Evolutionary conservation across 257 asterid species (phyloP), one percentile per base, ranked within the genome.

Genomic region (Solanum chilense): DNA sequence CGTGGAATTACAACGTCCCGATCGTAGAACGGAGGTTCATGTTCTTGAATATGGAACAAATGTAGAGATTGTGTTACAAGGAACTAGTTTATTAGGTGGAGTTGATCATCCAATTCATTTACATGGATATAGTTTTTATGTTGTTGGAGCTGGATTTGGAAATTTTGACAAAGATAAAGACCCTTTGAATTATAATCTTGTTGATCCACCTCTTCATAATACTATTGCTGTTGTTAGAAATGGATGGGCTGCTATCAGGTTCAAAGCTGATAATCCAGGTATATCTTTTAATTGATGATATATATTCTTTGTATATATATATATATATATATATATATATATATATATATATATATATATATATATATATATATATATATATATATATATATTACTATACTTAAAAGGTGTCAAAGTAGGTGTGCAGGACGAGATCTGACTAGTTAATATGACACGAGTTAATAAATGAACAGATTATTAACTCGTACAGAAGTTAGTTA

Each of bases 221-320:
- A 88, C 90, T 16, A 74, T 88, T 73, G 84, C 84, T 16, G 33
- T 84, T 31, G 87, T 83, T 21, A 88, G 33, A 35, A 74, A 62
- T 47, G 90, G 87, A 5, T 88, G 90, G 90, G 86, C 90, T 31
- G 86, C 90, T 85, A 84, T 88, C 2, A 88, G 90, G 64, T 88
- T 88, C 84, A 25, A 71, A 42, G 90, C 90, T 12, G 84, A 84
- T 20, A 88, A 88, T 35, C 90, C 88, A 4, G 90, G 90, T 88
- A 84, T 15, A 37, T 39, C 1, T 7, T 39, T 60, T 23, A 9
- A 29, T 56, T 35, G 27, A 35, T 74, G 3, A 56, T 37, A 6
- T 6, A 5, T 37, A 25, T 42, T 41, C 10, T 69, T 66, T 37
- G 10, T 5, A 8, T 74, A 21, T 52, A 74, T 73, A n/a, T n/a